Evolutionary conservation across 805 yeast species (phyloP).

Genomic region (Blastobotrys robertii): DNA sequence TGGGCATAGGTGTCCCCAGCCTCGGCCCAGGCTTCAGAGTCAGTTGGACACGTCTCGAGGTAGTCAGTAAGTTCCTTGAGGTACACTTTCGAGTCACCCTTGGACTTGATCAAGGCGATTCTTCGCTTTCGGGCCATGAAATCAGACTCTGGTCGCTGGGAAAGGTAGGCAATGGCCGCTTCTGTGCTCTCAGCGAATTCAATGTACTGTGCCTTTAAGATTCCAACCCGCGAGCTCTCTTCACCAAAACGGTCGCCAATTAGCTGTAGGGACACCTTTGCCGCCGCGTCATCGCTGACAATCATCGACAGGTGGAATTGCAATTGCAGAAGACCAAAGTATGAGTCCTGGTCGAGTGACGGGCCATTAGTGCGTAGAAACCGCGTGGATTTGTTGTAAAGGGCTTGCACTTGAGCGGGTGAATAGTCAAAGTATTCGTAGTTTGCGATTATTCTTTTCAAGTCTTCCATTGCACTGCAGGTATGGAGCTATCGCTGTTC

Average conservation of each 20-base stretch:
- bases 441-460: slow-evolving; percentile 15
- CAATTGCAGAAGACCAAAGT: slow-evolving; percentile 55
- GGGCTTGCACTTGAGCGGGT: slow-evolving; percentile 37
- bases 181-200: slow-evolving; percentile 43
- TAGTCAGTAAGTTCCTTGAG: slow-evolving; percentile 45
- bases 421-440: slow-evolving; percentile 41
- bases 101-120: slow-evolving; percentile 20
- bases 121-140: slow-evolving; percentile 25
- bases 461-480: no score
- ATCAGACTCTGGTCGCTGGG: slow-evolving; percentile 24
- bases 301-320: slow-evolving; percentile 57
- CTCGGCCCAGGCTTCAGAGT: slow-evolving; percentile 71
- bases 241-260: slow-evolving; percentile 57
- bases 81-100: slow-evolving; percentile 32
- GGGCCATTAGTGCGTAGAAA: slow-evolving; percentile 29
- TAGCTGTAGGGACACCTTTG: slow-evolving; percentile 53
- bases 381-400: slow-evolving; percentile 33
- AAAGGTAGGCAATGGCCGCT: slow-evolving; percentile 32
- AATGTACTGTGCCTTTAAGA: slow-evolving; percentile 44
- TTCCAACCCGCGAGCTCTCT: slow-evolving; percentile 45
- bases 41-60: slow-evolving; percentile 61
- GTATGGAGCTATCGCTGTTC: no score
- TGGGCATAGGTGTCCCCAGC: slow-evolving; percentile 53
- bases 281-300: slow-evolving; percentile 60
- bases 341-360: slow-evolving; percentile 31